phyloP scores from a whole-genome alignment of 1,139 yeast genomes.

The Scheffersomyces illinoinensis region DNA sequence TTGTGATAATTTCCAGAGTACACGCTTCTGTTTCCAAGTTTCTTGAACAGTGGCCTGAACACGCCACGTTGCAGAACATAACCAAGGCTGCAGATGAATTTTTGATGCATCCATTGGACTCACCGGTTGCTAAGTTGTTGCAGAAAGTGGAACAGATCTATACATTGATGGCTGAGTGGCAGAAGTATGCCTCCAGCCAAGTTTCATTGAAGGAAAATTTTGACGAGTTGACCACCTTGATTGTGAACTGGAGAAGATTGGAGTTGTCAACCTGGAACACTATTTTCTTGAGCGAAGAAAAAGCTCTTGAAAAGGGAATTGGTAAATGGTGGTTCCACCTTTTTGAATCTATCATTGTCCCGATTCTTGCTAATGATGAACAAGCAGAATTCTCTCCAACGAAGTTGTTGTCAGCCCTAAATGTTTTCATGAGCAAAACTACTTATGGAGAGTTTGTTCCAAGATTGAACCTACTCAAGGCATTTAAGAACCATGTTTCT shows the following conservation, averaged over 20 bases:
- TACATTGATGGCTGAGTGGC: constrained; percentile 87
- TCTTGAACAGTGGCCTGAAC: constrained; percentile 87
- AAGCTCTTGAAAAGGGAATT: constrained; percentile 45
- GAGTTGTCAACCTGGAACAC: constrained; percentile 87
- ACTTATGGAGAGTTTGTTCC: constrained; percentile 69
- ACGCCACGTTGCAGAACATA: constrained; percentile 79
- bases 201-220: constrained; percentile 62
- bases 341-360: constrained; percentile 71
- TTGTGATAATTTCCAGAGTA: constrained; percentile 50
- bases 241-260: constrained; percentile 87
- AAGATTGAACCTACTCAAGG: constrained; percentile 58
- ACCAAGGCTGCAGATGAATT: constrained; percentile 68
- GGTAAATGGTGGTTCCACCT: constrained; percentile 93
- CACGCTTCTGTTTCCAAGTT: constrained; percentile 49
- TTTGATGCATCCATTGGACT: constrained; percentile 56
- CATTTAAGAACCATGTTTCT: constrained; percentile 58
- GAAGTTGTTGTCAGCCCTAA: constrained; percentile 66
- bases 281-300: constrained; percentile 69
- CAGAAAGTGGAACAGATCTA: constrained; percentile 87
- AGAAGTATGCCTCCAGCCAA: constrained; percentile 81
- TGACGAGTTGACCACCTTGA: constrained; percentile 60
- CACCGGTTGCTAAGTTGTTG: constrained; percentile 76
- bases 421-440: constrained; percentile 73
- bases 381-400: constrained; percentile 26
- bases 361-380: constrained; percentile 35